Evolutionary conservation across 305 asterid genomes (phyloP).

Genomic region (Fraxinus floribunda): DNA sequence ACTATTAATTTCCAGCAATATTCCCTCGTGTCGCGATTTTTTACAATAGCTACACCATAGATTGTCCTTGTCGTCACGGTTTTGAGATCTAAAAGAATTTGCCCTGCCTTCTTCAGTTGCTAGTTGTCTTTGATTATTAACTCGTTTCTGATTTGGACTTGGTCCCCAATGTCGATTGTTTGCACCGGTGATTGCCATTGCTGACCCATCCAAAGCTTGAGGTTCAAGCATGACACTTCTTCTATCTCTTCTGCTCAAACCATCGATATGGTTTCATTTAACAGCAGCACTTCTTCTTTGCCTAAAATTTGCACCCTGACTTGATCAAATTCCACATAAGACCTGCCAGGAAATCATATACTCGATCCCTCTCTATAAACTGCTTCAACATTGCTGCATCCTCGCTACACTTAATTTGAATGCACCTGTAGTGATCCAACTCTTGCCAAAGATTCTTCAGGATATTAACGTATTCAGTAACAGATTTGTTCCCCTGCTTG

Average conservation of each 20-base stretch:
- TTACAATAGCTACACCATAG: slow-evolving; percentile 5
- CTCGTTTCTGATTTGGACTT: not conserved
- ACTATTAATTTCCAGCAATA: not conserved
- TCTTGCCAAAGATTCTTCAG: not conserved
- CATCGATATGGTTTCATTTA: slow-evolving; percentile 9
- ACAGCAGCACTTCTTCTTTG: not conserved
- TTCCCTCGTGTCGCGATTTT: not conserved
- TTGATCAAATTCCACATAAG: not conserved
- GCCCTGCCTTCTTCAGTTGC: not conserved
- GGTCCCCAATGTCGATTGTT: not conserved
- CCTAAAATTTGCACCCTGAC: not conserved
- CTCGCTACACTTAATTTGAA: not conserved
- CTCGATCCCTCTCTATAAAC: not conserved
- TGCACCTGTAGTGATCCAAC: not conserved
- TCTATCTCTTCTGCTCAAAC: slow-evolving; percentile 4
- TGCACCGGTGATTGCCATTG: not conserved
- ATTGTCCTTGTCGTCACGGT: not conserved
- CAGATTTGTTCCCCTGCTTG: not conserved
- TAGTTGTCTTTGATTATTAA: not conserved
- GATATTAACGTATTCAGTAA: not conserved
- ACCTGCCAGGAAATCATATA: not conserved
- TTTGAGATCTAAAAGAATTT: not conserved
- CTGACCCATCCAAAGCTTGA: not conserved
- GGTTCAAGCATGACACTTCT: slow-evolving; percentile 13
- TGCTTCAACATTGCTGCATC: not conserved